Evolutionary conservation across 768 basidiomycete genomes (phyloP), one percentile per base, ranked within the genome.

Genomic region (Boletus tylopilopsis): DNA sequence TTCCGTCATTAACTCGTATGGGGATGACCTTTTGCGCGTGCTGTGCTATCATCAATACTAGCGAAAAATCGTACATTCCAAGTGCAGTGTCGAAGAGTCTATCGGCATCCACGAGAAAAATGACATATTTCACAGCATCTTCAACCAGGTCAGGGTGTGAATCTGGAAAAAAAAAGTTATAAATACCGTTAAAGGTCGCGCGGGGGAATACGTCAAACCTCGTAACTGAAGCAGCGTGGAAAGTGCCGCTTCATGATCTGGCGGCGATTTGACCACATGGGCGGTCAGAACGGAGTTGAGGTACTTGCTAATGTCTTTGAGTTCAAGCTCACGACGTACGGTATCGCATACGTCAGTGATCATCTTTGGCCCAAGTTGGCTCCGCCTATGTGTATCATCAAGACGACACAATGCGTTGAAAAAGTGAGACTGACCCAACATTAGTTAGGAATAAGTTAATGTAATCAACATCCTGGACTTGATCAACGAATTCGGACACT

Each of bases 1-100:
- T 23, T 10, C 10, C 6, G 33, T 42, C 44, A 15, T 36, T 0
- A 2, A 56, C 65, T 11, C 3, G n/a, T 29, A 41, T n/a, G 19
- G n/a, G 29, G 12, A 18, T 21, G 30, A 93, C 94, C 80, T 95
- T 96, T 66, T 98, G 94, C 40, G 95, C 89, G 61, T 96, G 87
- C 64, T 98, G 96, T 1, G 96, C 94, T 35, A 99, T 81, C 85
- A 98, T 86, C 21, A 98, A 73, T 7, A 97, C 95, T 16, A 99
- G 74, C 24, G 90, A 85, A 72, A 98, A 98, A 68, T 99, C 94
- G 63, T 99, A 99, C 94, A 98, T 98, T 18, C 96, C 96, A 27
- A 99, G 78, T 2, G 96, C 96, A 11, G 90, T 88, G 65, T 98
- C 85, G 70, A 95, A 98, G 5, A 99, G 77, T 38, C 77, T 76